phyloP scores from a whole-genome alignment of 1,284 basidiomycete genomes.

The Papiliotrema fonsecae region DNA sequence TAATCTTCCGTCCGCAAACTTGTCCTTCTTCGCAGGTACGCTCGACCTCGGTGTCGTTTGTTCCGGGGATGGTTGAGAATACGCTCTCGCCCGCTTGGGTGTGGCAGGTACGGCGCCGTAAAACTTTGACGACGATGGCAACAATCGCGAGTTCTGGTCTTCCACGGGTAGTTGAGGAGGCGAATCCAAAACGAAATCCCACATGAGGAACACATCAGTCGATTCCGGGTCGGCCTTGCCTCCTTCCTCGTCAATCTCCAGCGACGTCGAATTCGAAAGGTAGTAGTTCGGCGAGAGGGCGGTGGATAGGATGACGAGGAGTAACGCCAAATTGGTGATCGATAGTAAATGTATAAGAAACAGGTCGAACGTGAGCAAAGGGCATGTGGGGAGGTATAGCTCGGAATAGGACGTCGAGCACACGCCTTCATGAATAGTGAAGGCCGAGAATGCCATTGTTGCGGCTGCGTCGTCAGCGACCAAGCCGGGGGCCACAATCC shows the following conservation, averaged over 20 bases:
- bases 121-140: not conserved
- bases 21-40: slow-evolving; percentile 13
- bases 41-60: not conserved
- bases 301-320: slow-evolving; percentile 30
- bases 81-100: not conserved
- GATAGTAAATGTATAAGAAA: slow-evolving; percentile 31
- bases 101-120: slow-evolving; percentile 10
- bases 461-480: slow-evolving; percentile 21
- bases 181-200: slow-evolving; percentile 35
- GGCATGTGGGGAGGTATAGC: slow-evolving; percentile 27
- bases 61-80: not conserved
- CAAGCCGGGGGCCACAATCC: no score
- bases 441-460: slow-evolving; percentile 38
- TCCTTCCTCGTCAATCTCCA: not conserved
- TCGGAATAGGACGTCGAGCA: slow-evolving; percentile 16
- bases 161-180: slow-evolving; percentile 15
- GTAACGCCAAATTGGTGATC: slow-evolving; percentile 19
- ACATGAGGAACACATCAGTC: slow-evolving; percentile 31
- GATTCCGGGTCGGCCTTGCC: slow-evolving; percentile 6
- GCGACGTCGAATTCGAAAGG: slow-evolving; percentile 3
- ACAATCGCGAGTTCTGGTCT: not conserved
- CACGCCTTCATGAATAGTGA: slow-evolving; percentile 25
- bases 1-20: slow-evolving; percentile 28
- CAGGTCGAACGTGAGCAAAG: slow-evolving; percentile 34
- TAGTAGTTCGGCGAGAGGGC: slow-evolving; percentile 21